Percentiles rank a stretch among this genome's conserved stretches.
Evolutionary conservation across 768 basidiomycete genomes (phyloP).

Genomic region (Pleurotus tuoliensis): DNA sequence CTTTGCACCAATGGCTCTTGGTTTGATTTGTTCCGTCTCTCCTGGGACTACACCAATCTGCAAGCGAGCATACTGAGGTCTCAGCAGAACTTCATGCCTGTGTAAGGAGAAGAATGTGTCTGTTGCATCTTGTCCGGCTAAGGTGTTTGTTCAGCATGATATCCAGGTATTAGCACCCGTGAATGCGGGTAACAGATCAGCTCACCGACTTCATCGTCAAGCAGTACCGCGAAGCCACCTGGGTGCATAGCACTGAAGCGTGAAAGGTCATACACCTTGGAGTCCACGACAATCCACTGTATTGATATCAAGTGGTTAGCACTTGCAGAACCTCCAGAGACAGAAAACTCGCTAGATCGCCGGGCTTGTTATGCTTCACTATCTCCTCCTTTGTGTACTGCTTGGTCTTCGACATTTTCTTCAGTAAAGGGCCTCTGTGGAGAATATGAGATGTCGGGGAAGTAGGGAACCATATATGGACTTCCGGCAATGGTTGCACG

Average conservation of each 20-base stretch:
- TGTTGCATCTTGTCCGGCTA: conserved; percentile 71
- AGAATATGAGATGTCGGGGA: background rate
- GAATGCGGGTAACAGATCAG: background rate
- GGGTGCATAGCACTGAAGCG: conserved; percentile 72
- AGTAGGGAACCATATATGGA: background rate
- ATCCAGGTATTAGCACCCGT: background rate
- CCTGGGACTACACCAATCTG: conserved; percentile 60
- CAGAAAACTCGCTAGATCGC: conserved; percentile 2
- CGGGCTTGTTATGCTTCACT: conserved; percentile 4
- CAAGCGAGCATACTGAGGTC: conserved; percentile 59
- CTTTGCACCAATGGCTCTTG: conserved; percentile 42
- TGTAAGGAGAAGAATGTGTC: conserved; percentile 73
- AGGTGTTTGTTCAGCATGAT: background rate
- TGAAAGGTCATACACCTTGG: conserved; percentile 69
- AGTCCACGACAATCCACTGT: conserved; percentile 30
- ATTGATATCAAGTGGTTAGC: background rate
- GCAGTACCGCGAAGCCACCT: conserved; percentile 65
- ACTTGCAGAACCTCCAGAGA: no score
- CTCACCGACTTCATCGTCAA: conserved; percentile 61
- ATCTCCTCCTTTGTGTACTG: conserved; percentile 8
- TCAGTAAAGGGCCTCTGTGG: background rate
- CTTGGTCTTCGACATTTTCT: conserved; percentile 2
- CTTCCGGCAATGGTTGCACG: background rate
- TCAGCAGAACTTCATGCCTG: conserved; percentile 63
- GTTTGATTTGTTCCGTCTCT: conserved; percentile 45